Percentiles rank a stretch among this genome's conserved stretches.
These are phyloP conservation scores for Aspergillus heteromorphus DNA, from an alignment of 495 filamentous ascomycete genomes.

Conservation along the genomic window DNA sequence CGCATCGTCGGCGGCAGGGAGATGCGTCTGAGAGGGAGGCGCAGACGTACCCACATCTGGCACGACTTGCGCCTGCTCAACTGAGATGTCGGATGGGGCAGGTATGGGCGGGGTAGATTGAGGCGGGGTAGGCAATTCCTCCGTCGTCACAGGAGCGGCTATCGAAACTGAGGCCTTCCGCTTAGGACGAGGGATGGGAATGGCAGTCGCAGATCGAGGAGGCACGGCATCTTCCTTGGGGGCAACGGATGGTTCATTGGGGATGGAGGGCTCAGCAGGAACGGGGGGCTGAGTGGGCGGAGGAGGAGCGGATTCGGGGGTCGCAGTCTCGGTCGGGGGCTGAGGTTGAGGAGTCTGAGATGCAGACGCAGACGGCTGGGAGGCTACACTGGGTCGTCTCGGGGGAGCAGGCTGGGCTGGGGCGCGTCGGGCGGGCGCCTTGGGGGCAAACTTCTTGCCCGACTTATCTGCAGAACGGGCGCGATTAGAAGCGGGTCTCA, in stretches of 20 bases:
- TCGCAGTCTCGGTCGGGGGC: conserved; percentile 19
- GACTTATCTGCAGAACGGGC: conserved; percentile 40
- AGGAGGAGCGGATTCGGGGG: conserved; percentile 15
- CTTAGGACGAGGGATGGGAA: conserved; percentile 28
- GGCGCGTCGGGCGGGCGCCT: conserved; percentile 44
- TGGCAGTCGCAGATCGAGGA: conserved; percentile 16
- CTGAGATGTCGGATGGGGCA: background rate
- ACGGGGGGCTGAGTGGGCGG: conserved; percentile 19
- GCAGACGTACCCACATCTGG: background rate
- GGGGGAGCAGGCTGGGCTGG: conserved; percentile 30
- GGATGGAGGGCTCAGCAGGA: conserved; percentile 18
- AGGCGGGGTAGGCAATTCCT: conserved; percentile 12
- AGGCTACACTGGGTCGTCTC: conserved; percentile 34
- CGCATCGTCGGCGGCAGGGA: conserved; percentile 4
- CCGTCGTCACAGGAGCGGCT: conserved; percentile 5
- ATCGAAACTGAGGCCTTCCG: conserved; percentile 22
- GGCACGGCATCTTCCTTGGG: background rate
- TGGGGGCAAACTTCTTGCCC: conserved; percentile 51
- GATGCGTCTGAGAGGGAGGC: background rate
- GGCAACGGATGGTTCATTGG: conserved; percentile 11
- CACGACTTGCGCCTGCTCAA: background rate
- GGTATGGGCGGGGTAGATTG: conserved; percentile 8
- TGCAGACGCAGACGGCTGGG: conserved; percentile 32
- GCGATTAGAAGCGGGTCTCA: conserved; percentile 2
- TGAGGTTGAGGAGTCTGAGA: conserved; percentile 28